Evolutionary conservation across 805 yeast genomes (phyloP).

Genomic region (Myxozyma melibiosi): DNA sequence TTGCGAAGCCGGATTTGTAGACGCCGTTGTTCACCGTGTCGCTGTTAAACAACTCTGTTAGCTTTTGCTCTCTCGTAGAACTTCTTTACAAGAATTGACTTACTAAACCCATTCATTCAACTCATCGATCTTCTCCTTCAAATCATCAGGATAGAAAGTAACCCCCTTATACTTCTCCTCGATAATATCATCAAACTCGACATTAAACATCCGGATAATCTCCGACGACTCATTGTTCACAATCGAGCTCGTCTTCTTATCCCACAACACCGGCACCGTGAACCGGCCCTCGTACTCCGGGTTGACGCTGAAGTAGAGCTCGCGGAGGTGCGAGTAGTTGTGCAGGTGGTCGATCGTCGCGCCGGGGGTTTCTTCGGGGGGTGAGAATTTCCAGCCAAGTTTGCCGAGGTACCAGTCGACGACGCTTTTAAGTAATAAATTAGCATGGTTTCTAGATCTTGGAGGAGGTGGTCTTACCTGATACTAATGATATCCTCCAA

Average conservation of each 20-base stretch:
- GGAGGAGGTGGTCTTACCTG: slow-evolving; percentile 14
- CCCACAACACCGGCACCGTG: slow-evolving; percentile 95
- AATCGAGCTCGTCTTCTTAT: slow-evolving; percentile 74
- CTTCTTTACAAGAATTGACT: neutral
- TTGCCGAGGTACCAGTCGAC: slow-evolving; percentile 91
- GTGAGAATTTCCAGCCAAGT: slow-evolving; percentile 85
- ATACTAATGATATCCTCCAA: slow-evolving; percentile 51
- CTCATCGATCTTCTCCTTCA: slow-evolving; percentile 66
- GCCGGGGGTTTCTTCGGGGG: slow-evolving; percentile 51
- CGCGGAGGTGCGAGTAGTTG: slow-evolving; percentile 60
- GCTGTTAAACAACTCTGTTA: slow-evolving; percentile 14
- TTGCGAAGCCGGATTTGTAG: slow-evolving; percentile 89
- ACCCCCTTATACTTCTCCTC: slow-evolving; percentile 52
- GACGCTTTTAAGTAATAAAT: slow-evolving; percentile 54
- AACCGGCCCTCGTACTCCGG: slow-evolving; percentile 78
- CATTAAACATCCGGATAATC: slow-evolving; percentile 79
- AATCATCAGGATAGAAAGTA: slow-evolving; percentile 63
- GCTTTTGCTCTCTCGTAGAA: too few relatives aligned
- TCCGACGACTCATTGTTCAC: slow-evolving; percentile 92
- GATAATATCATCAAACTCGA: slow-evolving; percentile 58
- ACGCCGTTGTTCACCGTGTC: slow-evolving; percentile 89
- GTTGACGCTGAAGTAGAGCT: slow-evolving; percentile 73
- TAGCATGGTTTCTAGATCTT: slow-evolving; percentile 47
- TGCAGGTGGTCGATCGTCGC: slow-evolving; percentile 62
- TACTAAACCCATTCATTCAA: slow-evolving; percentile 75